Percentiles rank a stretch among this genome's conserved stretches.
phyloP scores from a whole-genome alignment of 2,329 filamentous ascomycete species.

The Scedosporium dehoogii region DNA sequence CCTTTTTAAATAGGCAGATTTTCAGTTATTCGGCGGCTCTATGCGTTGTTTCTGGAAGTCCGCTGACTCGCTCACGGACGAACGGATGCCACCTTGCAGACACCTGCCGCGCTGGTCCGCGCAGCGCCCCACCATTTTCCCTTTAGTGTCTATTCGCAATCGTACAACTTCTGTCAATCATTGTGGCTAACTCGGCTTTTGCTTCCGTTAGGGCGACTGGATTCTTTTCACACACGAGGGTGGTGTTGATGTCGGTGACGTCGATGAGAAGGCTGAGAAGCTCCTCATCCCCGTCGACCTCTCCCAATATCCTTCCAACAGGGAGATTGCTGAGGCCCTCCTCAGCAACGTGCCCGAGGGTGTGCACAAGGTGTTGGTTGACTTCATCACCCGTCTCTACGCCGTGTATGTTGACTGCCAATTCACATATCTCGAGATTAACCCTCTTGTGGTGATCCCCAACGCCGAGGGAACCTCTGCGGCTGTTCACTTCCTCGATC shows the following conservation, averaged over 20 bases:
- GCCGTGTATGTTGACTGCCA: constrained; percentile 74
- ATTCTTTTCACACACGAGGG: constrained; percentile 99
- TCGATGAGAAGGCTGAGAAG: constrained; percentile 98
- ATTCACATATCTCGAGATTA: constrained; percentile 99
- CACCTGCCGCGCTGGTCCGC: not conserved
- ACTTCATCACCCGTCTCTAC: constrained; percentile 98
- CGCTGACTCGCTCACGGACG: constrained; percentile 22
- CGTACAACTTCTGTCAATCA: not conserved
- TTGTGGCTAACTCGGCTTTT: constrained; percentile 20
- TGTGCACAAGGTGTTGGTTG: constrained; percentile 94
- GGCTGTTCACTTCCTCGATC: constrained; percentile 93
- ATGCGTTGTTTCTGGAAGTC: constrained; percentile 2
- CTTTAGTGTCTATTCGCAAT: not conserved
- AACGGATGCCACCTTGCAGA: constrained; percentile 14
- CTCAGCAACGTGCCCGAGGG: constrained; percentile 91
- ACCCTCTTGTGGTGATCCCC: constrained; percentile 95
- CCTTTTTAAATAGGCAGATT: constrained; percentile 8
- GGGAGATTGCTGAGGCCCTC: constrained; percentile 75
- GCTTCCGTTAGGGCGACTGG: constrained; percentile 75
- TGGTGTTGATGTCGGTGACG: constrained; percentile 98
- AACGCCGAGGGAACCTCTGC: constrained; percentile 87
- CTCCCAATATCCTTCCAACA: constrained; percentile 87
- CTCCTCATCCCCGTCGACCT: constrained; percentile 94
- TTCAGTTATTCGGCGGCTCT: not conserved
- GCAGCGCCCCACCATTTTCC: constrained; percentile 1